phyloP scores from a whole-genome alignment of 257 asterid genomes.

The Thymus quinquecostatus region DNA sequence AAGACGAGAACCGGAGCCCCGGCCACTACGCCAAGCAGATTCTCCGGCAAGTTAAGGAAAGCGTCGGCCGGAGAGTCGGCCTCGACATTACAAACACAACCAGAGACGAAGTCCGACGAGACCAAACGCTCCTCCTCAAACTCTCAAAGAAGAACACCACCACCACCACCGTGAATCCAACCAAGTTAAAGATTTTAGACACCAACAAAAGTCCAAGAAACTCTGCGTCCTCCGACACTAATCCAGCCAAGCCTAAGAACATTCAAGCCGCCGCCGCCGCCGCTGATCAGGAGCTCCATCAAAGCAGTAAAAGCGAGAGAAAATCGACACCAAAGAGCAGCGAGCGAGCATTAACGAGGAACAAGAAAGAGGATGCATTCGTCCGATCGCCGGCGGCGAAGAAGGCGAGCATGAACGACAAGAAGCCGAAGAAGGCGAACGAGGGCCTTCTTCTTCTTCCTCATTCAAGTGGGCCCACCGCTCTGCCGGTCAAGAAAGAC shows the following conservation, averaged over 20 bases:
- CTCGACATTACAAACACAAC: conserved; percentile 62
- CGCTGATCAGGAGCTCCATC: no score
- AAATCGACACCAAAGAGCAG: conserved; percentile 20
- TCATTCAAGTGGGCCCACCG: conserved; percentile 51
- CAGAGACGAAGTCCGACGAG: conserved; percentile 37
- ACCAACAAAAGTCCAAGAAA: conserved; percentile 44
- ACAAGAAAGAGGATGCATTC: conserved; percentile 59
- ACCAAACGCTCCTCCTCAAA: conserved; percentile 56
- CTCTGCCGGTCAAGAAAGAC: conserved; percentile 67
- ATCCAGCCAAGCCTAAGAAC: conserved; percentile 22
- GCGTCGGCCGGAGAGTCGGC: conserved; percentile 62
- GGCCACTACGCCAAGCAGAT: conserved; percentile 62
- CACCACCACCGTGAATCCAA: conserved; percentile 36
- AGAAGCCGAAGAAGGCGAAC: conserved; percentile 55
- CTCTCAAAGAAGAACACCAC: conserved; percentile 35
- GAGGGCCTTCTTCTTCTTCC: conserved; percentile 39
- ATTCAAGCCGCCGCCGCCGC: background rate
- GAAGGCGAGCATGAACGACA: conserved; percentile 37
- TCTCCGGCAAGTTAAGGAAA: conserved; percentile 67
- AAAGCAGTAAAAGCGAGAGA: background rate
- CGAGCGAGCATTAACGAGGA: conserved; percentile 30
- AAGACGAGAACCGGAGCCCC: conserved; percentile 49
- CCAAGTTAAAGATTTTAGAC: conserved; percentile 48
- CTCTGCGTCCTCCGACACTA: conserved; percentile 24
- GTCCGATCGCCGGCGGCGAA: conserved; percentile 46